Conservation (phyloP, 768 basidiomycete genomes). For the Tubosaeta sp. region DNA sequence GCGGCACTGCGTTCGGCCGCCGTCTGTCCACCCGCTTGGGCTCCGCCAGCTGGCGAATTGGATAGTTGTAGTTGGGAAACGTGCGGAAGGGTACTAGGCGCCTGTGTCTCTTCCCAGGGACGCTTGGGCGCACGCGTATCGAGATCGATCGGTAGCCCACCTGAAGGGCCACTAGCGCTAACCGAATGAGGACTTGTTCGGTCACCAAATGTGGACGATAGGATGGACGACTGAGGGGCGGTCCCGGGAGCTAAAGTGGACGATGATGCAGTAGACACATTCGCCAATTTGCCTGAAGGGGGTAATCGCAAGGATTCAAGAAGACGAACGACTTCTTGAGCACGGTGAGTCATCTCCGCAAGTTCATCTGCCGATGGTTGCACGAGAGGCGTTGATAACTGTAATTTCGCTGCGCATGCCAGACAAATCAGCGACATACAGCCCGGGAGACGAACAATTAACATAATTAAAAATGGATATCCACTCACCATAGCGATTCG, state of each 20-base stretch:
- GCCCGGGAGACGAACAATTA: background rate
- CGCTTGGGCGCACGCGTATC: slow-evolving; percentile 60
- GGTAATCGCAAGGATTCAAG: slow-evolving; percentile 41
- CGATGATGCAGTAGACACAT: slow-evolving; percentile 7
- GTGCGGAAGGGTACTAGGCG: slow-evolving; percentile 15
- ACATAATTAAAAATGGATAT: background rate
- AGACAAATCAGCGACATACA: slow-evolving; percentile 2
- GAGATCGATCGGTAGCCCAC: slow-evolving; percentile 21
- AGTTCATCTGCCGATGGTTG: slow-evolving; percentile 57
- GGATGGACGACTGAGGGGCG: slow-evolving; percentile 15
- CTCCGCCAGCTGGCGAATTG: slow-evolving; percentile 7
- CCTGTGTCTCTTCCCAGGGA: slow-evolving; percentile 66
- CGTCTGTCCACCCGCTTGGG: slow-evolving; percentile 19
- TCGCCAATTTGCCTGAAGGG: slow-evolving; percentile 19
- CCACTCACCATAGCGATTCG: slow-evolving; percentile 58
- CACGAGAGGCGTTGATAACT: slow-evolving; percentile 41
- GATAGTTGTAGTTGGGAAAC: slow-evolving; percentile 25
- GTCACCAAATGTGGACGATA: slow-evolving; percentile 20
- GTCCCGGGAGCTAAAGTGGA: slow-evolving; percentile 9
- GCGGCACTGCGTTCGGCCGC: slow-evolving; percentile 56
- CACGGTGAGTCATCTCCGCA: slow-evolving; percentile 65
- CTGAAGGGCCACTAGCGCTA: slow-evolving; percentile 18
- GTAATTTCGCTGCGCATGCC: slow-evolving; percentile 29
- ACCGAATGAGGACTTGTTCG: slow-evolving; percentile 24
- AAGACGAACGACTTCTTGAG: slow-evolving; percentile 62